These are phyloP conservation scores for Candida andamanensis DNA, from an alignment of 805 yeast genomes.

Conservation along the genomic window DNA sequence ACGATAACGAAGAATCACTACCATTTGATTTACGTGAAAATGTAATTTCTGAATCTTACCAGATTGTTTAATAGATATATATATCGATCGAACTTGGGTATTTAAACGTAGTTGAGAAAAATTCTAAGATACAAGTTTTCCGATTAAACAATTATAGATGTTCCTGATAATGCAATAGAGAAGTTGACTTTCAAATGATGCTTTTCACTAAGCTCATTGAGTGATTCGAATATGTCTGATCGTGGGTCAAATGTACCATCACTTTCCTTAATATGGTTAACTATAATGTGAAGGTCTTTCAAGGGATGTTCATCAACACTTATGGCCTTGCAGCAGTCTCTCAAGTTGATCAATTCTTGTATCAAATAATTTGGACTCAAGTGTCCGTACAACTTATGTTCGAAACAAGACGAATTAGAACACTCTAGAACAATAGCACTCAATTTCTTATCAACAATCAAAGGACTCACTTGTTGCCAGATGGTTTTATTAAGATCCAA, in stretches of 20 bases:
- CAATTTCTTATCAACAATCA: slow-evolving; percentile 35
- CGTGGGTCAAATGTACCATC: slow-evolving; percentile 49
- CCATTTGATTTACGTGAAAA: slow-evolving; percentile 66
- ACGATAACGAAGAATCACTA: slow-evolving; percentile 49
- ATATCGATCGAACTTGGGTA: not conserved
- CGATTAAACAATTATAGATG: slow-evolving; percentile 26
- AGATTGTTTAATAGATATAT: slow-evolving; percentile 30
- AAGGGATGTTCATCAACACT: slow-evolving; percentile 26
- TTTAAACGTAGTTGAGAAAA: not conserved
- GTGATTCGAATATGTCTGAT: slow-evolving; percentile 42
- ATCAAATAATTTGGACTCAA: slow-evolving; percentile 63
- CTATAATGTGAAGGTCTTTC: slow-evolving; percentile 40
- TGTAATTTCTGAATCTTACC: slow-evolving; percentile 54
- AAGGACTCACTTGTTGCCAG: slow-evolving; percentile 54
- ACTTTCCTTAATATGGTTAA: slow-evolving; percentile 43
- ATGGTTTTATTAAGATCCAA: slow-evolving; percentile 34
- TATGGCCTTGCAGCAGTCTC: slow-evolving; percentile 13
- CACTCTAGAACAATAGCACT: slow-evolving; percentile 72
- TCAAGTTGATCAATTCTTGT: slow-evolving; percentile 42
- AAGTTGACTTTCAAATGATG: slow-evolving; percentile 41
- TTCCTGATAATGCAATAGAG: slow-evolving; percentile 53
- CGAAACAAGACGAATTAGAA: slow-evolving; percentile 43
- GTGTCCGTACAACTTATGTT: slow-evolving; percentile 67
- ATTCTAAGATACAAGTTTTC: not conserved
- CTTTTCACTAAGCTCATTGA: slow-evolving; percentile 34